Evolutionary conservation across 2,329 filamentous ascomycete genomes (phyloP), one percentile per base, ranked within the genome.

Genomic region (Arthrobotrys entomopaga): DNA sequence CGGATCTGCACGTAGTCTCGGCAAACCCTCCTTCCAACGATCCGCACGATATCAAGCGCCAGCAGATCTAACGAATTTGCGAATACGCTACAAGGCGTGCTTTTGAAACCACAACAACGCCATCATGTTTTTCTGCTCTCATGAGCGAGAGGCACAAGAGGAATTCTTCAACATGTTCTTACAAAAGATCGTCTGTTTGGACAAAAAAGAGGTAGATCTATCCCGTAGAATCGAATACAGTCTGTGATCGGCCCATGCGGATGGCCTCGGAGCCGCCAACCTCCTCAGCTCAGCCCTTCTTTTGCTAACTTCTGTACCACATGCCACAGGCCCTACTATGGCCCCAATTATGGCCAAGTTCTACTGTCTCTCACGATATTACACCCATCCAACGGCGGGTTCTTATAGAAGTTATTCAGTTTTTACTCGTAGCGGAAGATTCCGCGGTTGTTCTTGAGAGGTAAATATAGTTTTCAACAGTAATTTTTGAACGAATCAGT

Each of bases 71-170:
- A n/a, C n/a, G n/a, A n/a, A n/a, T n/a, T n/a, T n/a, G n/a, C n/a
- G n/a, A n/a, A n/a, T n/a, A n/a, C n/a, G n/a, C n/a, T n/a, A n/a
- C n/a, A n/a, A n/a, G n/a, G n/a, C n/a, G n/a, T n/a, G n/a, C n/a
- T n/a, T n/a, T n/a, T n/a, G n/a, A n/a, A 10, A 34, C 29, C 4
- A 5, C 16, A 42, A 49, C n/a, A n/a, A n/a, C n/a, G n/a, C n/a
- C n/a, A n/a, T 26, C 11, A 70, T 70, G 65, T 70, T 70, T 16
- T 70, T 70, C 16, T 70, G 65, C 22, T 70, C 65, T 1, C 65
- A 26, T 11, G 65, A 70, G 57, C 56, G 56, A 19, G 40, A 57
- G 16, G 15, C 40, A 15, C 48, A 54, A 11, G 49, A 61, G 29
- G 20, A 60, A n/a, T 67, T 67, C 38, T 67, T 70, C n/a, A 52